phyloP scores from a whole-genome alignment of 1,139 yeast species.

The Hemisphaericaspora lyxosophila region DNA sequence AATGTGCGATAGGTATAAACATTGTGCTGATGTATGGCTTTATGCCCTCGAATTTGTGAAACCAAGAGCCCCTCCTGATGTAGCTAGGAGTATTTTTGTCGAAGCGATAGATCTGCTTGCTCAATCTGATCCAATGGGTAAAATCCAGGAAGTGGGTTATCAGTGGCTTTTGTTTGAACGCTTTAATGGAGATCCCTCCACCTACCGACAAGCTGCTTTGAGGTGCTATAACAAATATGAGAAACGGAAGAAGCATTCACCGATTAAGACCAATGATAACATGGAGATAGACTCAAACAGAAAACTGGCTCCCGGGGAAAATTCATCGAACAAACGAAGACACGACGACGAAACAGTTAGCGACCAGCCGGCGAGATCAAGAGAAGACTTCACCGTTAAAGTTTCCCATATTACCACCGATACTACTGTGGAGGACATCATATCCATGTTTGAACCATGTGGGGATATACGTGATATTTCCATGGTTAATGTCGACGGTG shows the following conservation, averaged over 20 bases:
- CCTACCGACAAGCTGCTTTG: conserved; percentile 22
- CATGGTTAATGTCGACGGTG: conserved; percentile 22
- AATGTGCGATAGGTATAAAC: conserved; percentile 28
- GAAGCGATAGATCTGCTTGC: conserved; percentile 30
- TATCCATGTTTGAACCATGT: conserved; percentile 56
- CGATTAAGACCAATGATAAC: not conserved
- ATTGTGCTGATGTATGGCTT: conserved; percentile 51
- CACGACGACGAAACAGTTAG: not conserved
- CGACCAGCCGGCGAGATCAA: conserved; percentile 36
- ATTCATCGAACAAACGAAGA: conserved; percentile 13
- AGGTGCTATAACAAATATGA: not conserved
- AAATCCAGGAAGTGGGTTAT: conserved; percentile 36
- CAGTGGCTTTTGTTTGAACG: conserved; percentile 42
- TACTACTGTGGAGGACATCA: conserved; percentile 33
- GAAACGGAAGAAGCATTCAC: not conserved
- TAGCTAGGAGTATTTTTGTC: conserved; percentile 26
- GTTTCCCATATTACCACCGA: conserved; percentile 39
- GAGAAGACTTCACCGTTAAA: conserved; percentile 57
- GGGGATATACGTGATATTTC: conserved; percentile 46
- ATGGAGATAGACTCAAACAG: not conserved
- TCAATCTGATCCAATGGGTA: conserved; percentile 52
- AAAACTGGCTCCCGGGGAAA: not conserved
- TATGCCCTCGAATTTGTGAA: conserved; percentile 25
- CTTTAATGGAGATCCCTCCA: conserved; percentile 29
- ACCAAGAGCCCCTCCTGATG: conserved; percentile 29